A percentile compares a stretch with the other conserved stretches of the same genome.
Conservation (phyloP, 257 asterid species). For the Solanum peruvianum region DNA sequence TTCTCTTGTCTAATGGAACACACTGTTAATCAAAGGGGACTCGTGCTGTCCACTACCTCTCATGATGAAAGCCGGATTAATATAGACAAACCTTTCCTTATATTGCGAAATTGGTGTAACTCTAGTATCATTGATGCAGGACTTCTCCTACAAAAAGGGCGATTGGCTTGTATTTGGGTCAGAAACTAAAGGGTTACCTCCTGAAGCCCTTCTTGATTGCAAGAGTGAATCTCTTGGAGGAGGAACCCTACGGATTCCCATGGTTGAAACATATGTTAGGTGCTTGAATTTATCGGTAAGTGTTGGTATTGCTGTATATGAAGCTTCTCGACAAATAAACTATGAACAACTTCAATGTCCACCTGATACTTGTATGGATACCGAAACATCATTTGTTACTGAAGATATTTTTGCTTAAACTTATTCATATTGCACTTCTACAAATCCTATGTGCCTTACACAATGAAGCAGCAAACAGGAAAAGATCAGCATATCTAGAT, state of each 20-base stretch:
- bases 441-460: not conserved
- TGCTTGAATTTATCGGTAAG: constrained; percentile 91
- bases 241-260: constrained; percentile 73
- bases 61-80: not conserved
- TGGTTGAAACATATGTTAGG: constrained; percentile 90
- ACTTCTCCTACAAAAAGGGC: constrained; percentile 64
- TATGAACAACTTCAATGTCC: constrained; percentile 58
- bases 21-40: not conserved
- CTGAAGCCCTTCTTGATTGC: constrained; percentile 77
- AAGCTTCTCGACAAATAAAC: constrained; percentile 85
- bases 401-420: constrained; percentile 75
- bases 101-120: not conserved
- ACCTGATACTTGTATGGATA: constrained; percentile 28
- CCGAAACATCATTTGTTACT: constrained; percentile 29
- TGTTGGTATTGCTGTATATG: constrained; percentile 81
- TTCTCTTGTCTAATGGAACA: not conserved
- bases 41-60: not conserved
- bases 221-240: constrained; percentile 51
- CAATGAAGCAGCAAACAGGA: not conserved
- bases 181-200: constrained; percentile 75
- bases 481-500: not conserved
- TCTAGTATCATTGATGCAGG: constrained; percentile 32
- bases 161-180: constrained; percentile 98
- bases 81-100: not conserved
- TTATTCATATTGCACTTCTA: not conserved